Conservation (phyloP, 352 stramenopile species). For the Phytophthora palmivora region DNA sequence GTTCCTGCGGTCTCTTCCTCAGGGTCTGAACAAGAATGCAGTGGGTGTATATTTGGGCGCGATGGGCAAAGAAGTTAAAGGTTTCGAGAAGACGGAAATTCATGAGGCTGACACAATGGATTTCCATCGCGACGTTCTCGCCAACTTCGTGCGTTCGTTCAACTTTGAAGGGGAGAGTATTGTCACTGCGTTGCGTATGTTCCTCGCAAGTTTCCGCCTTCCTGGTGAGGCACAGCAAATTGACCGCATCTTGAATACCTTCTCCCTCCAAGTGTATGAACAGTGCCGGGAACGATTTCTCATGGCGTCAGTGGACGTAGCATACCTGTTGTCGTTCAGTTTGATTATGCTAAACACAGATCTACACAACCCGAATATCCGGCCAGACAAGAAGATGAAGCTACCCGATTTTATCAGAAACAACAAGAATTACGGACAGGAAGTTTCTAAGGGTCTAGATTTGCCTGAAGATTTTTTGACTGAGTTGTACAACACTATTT, state of each 20-base stretch:
- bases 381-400: constrained; percentile 88
- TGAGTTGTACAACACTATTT: constrained; percentile 78
- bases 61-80: constrained; percentile 82
- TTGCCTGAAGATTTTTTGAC: constrained; percentile 78
- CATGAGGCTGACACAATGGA: constrained; percentile 86
- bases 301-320: constrained; percentile 89
- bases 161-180: constrained; percentile 84
- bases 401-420: constrained; percentile 89
- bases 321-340: constrained; percentile 91
- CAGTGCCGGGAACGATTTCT: constrained; percentile 86
- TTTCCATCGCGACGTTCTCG: constrained; percentile 84
- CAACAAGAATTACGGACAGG: constrained; percentile 90
- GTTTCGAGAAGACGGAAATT: constrained; percentile 73
- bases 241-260: constrained; percentile 88
- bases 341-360: constrained; percentile 92
- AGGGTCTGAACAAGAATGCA: constrained; percentile 82
- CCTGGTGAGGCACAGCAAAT: constrained; percentile 90
- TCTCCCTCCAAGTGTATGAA: constrained; percentile 86
- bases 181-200: constrained; percentile 80
- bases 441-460: constrained; percentile 78
- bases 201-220: constrained; percentile 85
- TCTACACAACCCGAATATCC: constrained; percentile 88
- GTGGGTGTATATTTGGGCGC: constrained; percentile 89
- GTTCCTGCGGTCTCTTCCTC: constrained; percentile 84
- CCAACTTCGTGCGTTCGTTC: constrained; percentile 79